These are phyloP conservation scores for Microthyrium microscopicum DNA, from an alignment of 2,329 filamentous ascomycete species.

Conservation along the genomic window DNA sequence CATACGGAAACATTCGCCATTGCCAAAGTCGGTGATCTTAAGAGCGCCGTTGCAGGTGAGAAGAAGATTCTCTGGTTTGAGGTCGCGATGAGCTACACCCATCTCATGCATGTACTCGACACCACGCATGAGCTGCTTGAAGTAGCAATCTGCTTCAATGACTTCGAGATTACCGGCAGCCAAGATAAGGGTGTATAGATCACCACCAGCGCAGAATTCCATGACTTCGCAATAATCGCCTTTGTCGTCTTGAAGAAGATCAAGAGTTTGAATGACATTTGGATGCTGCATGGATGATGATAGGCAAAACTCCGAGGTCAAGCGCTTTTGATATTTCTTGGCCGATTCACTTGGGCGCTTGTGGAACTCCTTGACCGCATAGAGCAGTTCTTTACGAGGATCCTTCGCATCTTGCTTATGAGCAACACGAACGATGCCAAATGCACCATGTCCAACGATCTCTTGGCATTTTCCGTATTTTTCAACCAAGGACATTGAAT, in stretches of 20 bases:
- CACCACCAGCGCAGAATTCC: conserved; percentile 95
- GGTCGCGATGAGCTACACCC: conserved; percentile 90
- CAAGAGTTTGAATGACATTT: conserved; percentile 94
- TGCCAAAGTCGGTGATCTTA: conserved; percentile 97
- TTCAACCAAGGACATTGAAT: conserved; percentile 67
- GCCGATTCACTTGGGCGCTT: conserved; percentile 84
- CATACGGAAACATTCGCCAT: conserved; percentile 98
- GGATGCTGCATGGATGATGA: conserved; percentile 92
- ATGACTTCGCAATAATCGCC: conserved; percentile 98
- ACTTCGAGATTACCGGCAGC: conserved; percentile 85
- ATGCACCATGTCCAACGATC: conserved; percentile 86
- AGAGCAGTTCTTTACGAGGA: conserved; percentile 66
- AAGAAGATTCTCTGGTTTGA: conserved; percentile 93
- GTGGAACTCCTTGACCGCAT: conserved; percentile 95
- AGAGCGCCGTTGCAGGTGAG: conserved; percentile 82
- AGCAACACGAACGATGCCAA: conserved; percentile 92
- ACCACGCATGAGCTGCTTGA: conserved; percentile 97
- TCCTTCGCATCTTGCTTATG: conserved; percentile 84
- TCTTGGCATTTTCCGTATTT: conserved; percentile 99
- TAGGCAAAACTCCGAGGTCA: conserved; percentile 96
- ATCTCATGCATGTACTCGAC: conserved; percentile 99
- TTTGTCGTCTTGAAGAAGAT: conserved; percentile 88
- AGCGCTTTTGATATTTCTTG: conserved; percentile 93
- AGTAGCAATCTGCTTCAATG: conserved; percentile 88
- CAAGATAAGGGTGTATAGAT: conserved; percentile 85